phyloP scores from a whole-genome alignment of 495 filamentous ascomycete genomes.

The Achaetomiella virescens region DNA sequence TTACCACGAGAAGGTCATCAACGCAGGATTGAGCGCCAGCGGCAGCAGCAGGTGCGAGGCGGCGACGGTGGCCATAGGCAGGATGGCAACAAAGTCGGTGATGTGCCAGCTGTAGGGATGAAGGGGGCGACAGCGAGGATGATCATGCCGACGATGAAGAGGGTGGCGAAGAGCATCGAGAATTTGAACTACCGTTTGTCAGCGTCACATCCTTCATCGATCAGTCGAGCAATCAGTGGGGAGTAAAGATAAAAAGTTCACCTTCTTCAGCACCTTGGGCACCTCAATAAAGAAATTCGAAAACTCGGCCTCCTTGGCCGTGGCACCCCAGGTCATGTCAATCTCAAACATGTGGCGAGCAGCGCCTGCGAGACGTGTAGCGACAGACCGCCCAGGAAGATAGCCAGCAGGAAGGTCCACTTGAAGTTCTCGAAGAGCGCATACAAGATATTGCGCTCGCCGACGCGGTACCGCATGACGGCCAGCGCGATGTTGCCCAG shows the following conservation, averaged over 20 bases:
- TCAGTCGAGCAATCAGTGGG: neutral
- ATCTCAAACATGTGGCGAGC: constrained; percentile 67
- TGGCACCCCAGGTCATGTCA: constrained; percentile 67
- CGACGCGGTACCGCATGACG: constrained; percentile 62
- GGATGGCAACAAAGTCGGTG: constrained; percentile 71
- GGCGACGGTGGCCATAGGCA: constrained; percentile 69
- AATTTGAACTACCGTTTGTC: constrained; percentile 55
- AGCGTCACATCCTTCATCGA: neutral
- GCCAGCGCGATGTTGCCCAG: constrained; percentile 60
- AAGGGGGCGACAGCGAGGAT: constrained; percentile 58
- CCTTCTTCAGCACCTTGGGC: constrained; percentile 63
- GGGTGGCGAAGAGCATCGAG: constrained; percentile 58
- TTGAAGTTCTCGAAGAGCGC: constrained; percentile 64
- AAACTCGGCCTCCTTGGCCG: constrained; percentile 65
- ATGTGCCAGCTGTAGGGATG: constrained; percentile 62
- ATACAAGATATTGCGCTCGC: constrained; percentile 48
- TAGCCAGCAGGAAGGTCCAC: constrained; percentile 61
- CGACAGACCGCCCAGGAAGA: constrained; percentile 66
- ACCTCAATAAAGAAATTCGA: constrained; percentile 77
- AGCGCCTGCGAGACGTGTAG: constrained; percentile 64
- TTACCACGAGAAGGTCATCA: constrained; percentile 79
- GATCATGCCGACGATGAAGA: constrained; percentile 60
- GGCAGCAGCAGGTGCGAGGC: constrained; percentile 64
- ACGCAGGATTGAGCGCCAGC: constrained; percentile 66
- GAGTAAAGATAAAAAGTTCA: no score